phyloP scores from a whole-genome alignment of 805 yeast species.

The Schwanniomyces pseudopolymorphus region DNA sequence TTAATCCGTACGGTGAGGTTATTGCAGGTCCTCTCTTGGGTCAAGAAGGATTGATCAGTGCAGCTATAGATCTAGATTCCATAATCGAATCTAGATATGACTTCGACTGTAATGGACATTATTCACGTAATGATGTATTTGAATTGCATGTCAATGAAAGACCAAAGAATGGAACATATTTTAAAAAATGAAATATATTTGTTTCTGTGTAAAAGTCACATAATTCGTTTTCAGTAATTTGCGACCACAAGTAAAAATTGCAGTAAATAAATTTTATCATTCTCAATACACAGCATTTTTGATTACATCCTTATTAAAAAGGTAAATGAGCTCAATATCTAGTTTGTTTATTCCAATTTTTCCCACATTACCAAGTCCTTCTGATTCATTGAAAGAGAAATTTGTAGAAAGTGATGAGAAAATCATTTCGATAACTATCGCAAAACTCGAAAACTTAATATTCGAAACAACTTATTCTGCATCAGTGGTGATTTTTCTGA shows the following conservation, averaged over 20 bases:
- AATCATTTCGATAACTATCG: constrained; percentile 16
- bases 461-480: constrained; percentile 9
- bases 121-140: constrained; percentile 40
- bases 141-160: constrained; percentile 38
- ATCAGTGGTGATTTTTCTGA: background rate
- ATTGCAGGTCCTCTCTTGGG: constrained; percentile 37
- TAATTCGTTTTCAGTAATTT: background rate
- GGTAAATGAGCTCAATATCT: background rate
- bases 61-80: constrained; percentile 39
- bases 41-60: constrained; percentile 38
- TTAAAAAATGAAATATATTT: background rate
- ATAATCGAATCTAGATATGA: constrained; percentile 41
- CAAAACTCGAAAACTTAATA: constrained; percentile 11
- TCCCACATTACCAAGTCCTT: background rate
- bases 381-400: constrained; percentile 1
- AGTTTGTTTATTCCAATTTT: background rate
- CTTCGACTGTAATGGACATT: constrained; percentile 44
- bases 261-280: background rate
- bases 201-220: background rate
- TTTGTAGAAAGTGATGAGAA: constrained; percentile 8
- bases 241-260: background rate
- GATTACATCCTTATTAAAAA: background rate
- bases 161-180: constrained; percentile 1
- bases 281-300: background rate
- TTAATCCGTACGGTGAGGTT: constrained; percentile 39